phyloP scores from a whole-genome alignment of 1,139 yeast genomes.

The Hansenula sp. region DNA sequence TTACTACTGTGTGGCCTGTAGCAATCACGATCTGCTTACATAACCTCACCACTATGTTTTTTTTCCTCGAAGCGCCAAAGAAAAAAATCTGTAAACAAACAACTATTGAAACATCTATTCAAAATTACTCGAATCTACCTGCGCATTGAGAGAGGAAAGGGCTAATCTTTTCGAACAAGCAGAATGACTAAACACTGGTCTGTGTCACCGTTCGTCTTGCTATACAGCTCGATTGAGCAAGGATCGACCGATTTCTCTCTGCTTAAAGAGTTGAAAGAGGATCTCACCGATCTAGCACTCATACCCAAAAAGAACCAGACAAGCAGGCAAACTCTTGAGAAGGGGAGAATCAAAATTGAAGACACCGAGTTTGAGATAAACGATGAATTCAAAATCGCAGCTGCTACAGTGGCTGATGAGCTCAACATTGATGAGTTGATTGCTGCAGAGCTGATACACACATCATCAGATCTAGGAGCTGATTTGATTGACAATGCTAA shows the following conservation, averaged over 20 bases:
- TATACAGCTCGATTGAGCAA: constrained; percentile 29
- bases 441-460: constrained; percentile 42
- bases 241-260: constrained; percentile 30
- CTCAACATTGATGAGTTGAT: constrained; percentile 65
- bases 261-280: constrained; percentile 35
- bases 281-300: constrained; percentile 43
- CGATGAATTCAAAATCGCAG: constrained; percentile 46
- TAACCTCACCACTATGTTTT: not conserved
- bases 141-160: too few species aligned
- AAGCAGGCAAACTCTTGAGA: constrained; percentile 52
- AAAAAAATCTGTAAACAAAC: constrained; percentile 1
- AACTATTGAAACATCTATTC: too few species aligned
- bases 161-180: too few species aligned
- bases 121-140: too few species aligned
- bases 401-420: constrained; percentile 57
- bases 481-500: constrained; percentile 64
- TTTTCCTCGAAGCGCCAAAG: not conserved
- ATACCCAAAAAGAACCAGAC: constrained; percentile 50
- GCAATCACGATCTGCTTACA: not conserved
- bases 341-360: constrained; percentile 46
- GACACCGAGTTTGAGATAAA: constrained; percentile 48
- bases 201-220: constrained; percentile 25
- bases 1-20: too few species aligned
- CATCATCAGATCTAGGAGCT: constrained; percentile 41
- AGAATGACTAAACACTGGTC: constrained; percentile 29